Evolutionary conservation across 306 rosid species (phyloP), one percentile per base, ranked within the genome.

Genomic region (Benincasa hispida): DNA sequence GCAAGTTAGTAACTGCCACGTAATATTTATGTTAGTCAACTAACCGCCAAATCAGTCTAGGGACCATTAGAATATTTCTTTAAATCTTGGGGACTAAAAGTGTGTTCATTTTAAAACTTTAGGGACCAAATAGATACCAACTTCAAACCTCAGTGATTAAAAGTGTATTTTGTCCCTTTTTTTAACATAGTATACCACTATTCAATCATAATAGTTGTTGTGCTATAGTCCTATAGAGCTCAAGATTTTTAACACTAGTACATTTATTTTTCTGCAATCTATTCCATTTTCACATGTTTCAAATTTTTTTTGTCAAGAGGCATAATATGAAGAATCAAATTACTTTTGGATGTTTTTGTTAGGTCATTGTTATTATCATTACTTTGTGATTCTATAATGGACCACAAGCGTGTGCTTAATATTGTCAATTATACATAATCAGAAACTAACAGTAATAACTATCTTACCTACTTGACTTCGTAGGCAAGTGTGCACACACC

Each of bases 401-500:
- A 70, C 57, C 21, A 24, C 56, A 15, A 47, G 39, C 24, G 24
- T 47, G 34, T 45, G 21, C 57, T 24, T 22, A 68, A 68, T 17
- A 22, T 42, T 12, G 54, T 68, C 35, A 42, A 22, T 7, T 68
- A 41, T 68, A n/a, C 12, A 68, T 4, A 41, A 12, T 68, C 28
- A 25, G 74, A 45, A 24, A 69, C 22, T 47, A 17, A 47, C 24
- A 70, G 4, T 19, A 8, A 53, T 6, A 53, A 14, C 57, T 25
- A 45, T 70, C 56, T 13, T 63, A 27, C 39, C 45, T 9, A 14
- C 74, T 28, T 61, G 55, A 66, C 51, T 76, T 76, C 84, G 76
- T 79, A 94, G 99, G 90, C 80, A 62, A 92, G 87, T 77, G 88
- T 90, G 80, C 90, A 92, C 81, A 86, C 93, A 77, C 95, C 99